Evolutionary conservation across 495 filamentous ascomycete genomes (phyloP), one percentile per base, ranked within the genome.

Genomic region (Daldinia caldariorum): DNA sequence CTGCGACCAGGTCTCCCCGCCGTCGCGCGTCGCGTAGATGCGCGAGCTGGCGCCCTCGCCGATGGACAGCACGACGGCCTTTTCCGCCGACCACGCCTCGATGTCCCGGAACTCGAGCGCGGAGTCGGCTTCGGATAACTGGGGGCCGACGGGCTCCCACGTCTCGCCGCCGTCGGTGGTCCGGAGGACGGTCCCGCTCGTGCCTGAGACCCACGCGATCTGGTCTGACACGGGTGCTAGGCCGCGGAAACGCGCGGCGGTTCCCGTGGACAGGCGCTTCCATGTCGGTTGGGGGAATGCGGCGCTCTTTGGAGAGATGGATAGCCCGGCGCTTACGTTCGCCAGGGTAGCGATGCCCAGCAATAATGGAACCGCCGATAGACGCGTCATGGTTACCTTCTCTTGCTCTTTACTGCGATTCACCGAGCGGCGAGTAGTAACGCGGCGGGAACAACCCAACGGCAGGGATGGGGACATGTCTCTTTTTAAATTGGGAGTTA

Each of bases 11-110:
- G 51, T 47, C 50, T 26, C 54, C 39, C 71, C 71, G 34, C 67
- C 71, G 43, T 74, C 67, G 13, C 10, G 14, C 26, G 71, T 74
- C n/a, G 31, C 20, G 63, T 70, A 74, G 50, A 74, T 58, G 31
- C 71, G 63, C 56, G 71, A 74, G 84, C 90, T 45, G 87, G 90
- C 66, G 84, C 89, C 32, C 81, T 85, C 37, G 84, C 84, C 34
- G 86, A 90, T 77, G 79, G 79, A 74, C 0, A 74, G 57, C 0
- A 66, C 16, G 38, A 74, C 67, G 34, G 68, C 71, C 22, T 35
- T 54, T 1, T 68, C 53, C 6, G 38, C 66, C 5, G 68, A 68
- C 68, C 69, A 74, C 13, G 72, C 72, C 20, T 71, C 55, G 22
- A 74, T 20, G 58, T 74, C 72, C 3, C 72, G 72, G 69, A 74